These are phyloP conservation scores for Paramyrothecium sp. DNA, from an alignment of 2,329 filamentous ascomycete species.

Conservation along the genomic window DNA sequence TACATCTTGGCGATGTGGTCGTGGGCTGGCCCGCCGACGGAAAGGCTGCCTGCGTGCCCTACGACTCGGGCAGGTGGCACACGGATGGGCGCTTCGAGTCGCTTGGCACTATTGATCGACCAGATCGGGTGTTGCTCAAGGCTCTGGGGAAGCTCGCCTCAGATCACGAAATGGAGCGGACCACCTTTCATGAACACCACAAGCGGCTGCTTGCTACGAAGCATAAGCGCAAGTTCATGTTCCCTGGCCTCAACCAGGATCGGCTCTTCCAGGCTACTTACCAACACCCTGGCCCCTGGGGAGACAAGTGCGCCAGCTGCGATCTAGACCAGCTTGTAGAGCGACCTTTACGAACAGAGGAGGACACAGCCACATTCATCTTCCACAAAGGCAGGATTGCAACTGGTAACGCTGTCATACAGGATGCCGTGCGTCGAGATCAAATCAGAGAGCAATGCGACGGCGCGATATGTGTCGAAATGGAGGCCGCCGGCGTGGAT, in stretches of 20 bases:
- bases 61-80: background rate
- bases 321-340: background rate
- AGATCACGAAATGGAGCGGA: background rate
- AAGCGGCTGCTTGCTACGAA: background rate
- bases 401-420: background rate
- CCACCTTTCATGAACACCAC: background rate
- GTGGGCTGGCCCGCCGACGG: background rate
- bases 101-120: background rate
- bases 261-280: background rate
- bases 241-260: background rate
- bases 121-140: background rate
- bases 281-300: background rate
- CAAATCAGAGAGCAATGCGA: background rate
- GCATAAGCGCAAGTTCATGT: background rate
- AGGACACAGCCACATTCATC: background rate
- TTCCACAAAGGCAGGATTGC: background rate
- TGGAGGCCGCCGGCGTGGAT: background rate
- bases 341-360: background rate
- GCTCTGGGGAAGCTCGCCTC: background rate
- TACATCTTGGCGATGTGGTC: background rate
- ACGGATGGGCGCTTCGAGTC: background rate
- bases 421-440: background rate
- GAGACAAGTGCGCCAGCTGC: background rate
- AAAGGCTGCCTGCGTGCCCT: background rate
- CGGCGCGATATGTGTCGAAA: background rate